Conservation (phyloP, 1,284 basidiomycete genomes). For the Sporisorium graminicola region DNA sequence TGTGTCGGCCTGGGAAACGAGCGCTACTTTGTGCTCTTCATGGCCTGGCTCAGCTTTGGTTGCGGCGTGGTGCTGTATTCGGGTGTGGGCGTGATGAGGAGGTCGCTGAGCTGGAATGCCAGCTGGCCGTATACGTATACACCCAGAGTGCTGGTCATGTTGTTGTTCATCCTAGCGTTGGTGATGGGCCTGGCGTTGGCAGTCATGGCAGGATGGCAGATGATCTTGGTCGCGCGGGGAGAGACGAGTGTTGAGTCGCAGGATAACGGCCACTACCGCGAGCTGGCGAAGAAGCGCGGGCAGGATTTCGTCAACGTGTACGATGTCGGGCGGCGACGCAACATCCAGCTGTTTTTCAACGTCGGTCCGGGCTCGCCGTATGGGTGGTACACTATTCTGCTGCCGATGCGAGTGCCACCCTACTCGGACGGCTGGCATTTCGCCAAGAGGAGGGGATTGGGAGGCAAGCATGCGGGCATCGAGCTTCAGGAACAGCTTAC, state of each 20-base stretch:
- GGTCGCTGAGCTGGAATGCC: slow-evolving; percentile 21
- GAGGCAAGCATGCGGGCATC: slow-evolving; percentile 70
- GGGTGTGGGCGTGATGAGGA: slow-evolving; percentile 35
- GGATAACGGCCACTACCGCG: slow-evolving; percentile 83
- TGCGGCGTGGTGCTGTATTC: slow-evolving; percentile 50
- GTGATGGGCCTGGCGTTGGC: slow-evolving; percentile 82
- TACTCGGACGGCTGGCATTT: slow-evolving; percentile 87
- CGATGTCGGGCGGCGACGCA: slow-evolving; percentile 81
- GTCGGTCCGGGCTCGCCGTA: slow-evolving; percentile 74
- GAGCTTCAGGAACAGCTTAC: slow-evolving; percentile 73
- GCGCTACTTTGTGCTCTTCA: slow-evolving; percentile 93
- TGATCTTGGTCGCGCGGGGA: slow-evolving; percentile 80
- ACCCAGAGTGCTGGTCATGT: slow-evolving; percentile 79
- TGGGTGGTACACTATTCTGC: slow-evolving; percentile 79
- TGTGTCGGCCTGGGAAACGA: slow-evolving; percentile 95
- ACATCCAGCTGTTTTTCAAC: slow-evolving; percentile 90
- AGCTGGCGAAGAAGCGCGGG: slow-evolving; percentile 78
- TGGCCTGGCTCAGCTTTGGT: slow-evolving; percentile 73
- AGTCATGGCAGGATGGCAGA: slow-evolving; percentile 84
- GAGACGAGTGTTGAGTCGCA: slow-evolving; percentile 93
- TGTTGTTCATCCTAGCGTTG: slow-evolving; percentile 75
- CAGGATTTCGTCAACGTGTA: slow-evolving; percentile 85
- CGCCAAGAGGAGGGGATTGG: slow-evolving; percentile 77
- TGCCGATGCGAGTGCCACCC: slow-evolving; percentile 84
- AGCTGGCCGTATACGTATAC: slow-evolving; percentile 76